Evolutionary conservation across 2,329 filamentous ascomycete genomes (phyloP).

Genomic region (Monosporascus sp.): DNA sequence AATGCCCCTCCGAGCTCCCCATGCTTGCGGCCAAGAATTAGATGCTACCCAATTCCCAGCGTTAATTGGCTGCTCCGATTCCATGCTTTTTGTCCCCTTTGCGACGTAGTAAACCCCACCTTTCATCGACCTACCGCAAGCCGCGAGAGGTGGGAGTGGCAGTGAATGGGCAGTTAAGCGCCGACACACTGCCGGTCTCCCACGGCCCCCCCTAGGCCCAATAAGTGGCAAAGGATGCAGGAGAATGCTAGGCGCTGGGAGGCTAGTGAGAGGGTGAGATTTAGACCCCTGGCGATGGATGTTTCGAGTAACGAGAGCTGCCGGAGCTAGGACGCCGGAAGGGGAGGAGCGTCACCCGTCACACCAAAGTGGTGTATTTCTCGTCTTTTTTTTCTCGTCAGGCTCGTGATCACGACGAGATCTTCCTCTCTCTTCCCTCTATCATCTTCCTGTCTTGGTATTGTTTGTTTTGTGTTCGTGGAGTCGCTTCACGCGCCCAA

Average conservation of each 20-base stretch:
- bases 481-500: too few relatives aligned
- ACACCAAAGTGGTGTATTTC: neutral
- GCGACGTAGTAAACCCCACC: neutral
- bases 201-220: neutral
- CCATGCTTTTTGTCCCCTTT: neutral
- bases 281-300: neutral
- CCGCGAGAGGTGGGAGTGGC: neutral
- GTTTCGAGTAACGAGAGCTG: neutral
- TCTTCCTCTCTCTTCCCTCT: neutral
- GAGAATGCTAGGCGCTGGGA: too few relatives aligned
- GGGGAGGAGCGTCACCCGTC: neutral
- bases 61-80: neutral
- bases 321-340: neutral
- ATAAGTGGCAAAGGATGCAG: too few relatives aligned
- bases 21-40: neutral
- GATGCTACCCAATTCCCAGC: neutral
- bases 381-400: neutral
- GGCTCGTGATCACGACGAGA: neutral
- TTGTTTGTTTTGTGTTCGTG: neutral
- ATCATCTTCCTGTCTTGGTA: neutral
- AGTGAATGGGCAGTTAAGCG: slow-evolving; percentile 1
- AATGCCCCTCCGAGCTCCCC: too few relatives aligned
- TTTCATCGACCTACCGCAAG: neutral
- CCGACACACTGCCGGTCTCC: neutral
- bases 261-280: neutral